phyloP scores from a whole-genome alignment of 1,139 yeast species.

The Magnusiomyces suaveolens region DNA sequence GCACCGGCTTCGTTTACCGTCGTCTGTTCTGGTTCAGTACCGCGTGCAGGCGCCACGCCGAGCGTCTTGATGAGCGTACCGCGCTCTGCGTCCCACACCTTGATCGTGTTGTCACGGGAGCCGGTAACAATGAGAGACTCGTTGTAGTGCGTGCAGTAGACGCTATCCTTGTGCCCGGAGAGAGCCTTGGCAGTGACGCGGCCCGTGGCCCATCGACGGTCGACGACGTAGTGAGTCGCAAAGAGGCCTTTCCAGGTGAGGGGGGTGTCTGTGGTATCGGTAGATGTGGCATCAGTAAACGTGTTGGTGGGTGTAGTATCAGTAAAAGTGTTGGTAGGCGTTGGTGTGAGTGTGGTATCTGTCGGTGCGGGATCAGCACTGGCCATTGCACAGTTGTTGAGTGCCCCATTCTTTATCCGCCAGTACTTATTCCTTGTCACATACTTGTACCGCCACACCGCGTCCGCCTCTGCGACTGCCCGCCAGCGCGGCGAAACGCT shows the following conservation, averaged over 20 bases:
- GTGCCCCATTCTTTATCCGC: constrained; percentile 13
- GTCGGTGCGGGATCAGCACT: constrained; percentile 8
- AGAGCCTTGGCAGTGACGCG: constrained; percentile 21
- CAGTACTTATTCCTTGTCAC: constrained; percentile 16
- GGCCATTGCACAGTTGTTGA: neutral
- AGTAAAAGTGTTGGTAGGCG: too few relatives aligned
- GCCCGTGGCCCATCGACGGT: constrained; percentile 27
- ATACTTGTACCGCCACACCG: constrained; percentile 25
- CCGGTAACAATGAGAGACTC: constrained; percentile 30
- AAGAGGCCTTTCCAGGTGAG: constrained; percentile 25
- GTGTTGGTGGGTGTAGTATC: too few relatives aligned
- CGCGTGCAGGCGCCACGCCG: constrained; percentile 8
- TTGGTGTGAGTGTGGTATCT: neutral
- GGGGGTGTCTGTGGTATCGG: constrained; percentile 13
- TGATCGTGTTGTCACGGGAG: constrained; percentile 30
- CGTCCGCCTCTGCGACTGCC: constrained; percentile 18
- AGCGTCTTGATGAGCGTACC: constrained; percentile 19
- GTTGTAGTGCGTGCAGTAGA: constrained; percentile 33
- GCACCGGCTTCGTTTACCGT: neutral
- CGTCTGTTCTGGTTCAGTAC: neutral
- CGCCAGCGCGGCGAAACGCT: constrained; percentile 24
- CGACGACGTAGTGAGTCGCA: constrained; percentile 23
- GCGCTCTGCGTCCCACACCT: constrained; percentile 29
- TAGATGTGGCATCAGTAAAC: too few relatives aligned
- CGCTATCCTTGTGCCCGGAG: constrained; percentile 31